A percentile compares a stretch with the other conserved stretches of the same genome.
These are phyloP conservation scores for Citrus maxima DNA, from an alignment of 345 rosid species.

Conservation along the genomic window DNA sequence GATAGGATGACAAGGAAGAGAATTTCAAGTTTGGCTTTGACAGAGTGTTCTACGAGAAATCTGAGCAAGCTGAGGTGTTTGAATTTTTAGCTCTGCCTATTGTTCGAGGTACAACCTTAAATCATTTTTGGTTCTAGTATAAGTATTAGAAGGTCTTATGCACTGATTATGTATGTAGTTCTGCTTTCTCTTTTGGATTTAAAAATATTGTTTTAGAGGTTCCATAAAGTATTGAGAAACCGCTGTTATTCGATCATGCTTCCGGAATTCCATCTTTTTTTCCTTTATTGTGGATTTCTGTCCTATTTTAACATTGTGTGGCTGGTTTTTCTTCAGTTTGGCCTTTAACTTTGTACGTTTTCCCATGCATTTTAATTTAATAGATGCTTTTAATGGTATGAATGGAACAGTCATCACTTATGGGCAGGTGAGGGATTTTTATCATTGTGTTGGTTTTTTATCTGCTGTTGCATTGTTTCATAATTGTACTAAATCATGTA, in stretches of 20 bases:
- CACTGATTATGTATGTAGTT: not conserved
- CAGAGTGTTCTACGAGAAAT: slow-evolving; percentile 54
- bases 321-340: not conserved
- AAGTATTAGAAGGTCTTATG: not conserved
- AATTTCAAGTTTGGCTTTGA: slow-evolving; percentile 60
- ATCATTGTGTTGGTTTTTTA: not conserved
- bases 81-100: slow-evolving; percentile 70
- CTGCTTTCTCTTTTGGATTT: not conserved
- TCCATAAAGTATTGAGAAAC: not conserved
- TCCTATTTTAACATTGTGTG: not conserved
- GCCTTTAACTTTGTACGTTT: not conserved
- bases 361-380: not conserved
- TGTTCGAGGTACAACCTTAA: slow-evolving; percentile 48
- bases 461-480: not conserved
- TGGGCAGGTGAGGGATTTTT: slow-evolving; percentile 61
- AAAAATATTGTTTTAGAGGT: not conserved
- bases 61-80: slow-evolving; percentile 59
- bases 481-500: not conserved
- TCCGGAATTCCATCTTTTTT: not conserved
- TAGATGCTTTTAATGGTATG: slow-evolving; percentile 62
- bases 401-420: slow-evolving; percentile 86
- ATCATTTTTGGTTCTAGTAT: not conserved
- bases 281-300: not conserved
- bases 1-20: slow-evolving; percentile 70
- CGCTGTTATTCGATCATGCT: not conserved